Evolutionary conservation across 192 early-diverging fungal species (phyloP).

Genomic region (Chytriomyces confervae): DNA sequence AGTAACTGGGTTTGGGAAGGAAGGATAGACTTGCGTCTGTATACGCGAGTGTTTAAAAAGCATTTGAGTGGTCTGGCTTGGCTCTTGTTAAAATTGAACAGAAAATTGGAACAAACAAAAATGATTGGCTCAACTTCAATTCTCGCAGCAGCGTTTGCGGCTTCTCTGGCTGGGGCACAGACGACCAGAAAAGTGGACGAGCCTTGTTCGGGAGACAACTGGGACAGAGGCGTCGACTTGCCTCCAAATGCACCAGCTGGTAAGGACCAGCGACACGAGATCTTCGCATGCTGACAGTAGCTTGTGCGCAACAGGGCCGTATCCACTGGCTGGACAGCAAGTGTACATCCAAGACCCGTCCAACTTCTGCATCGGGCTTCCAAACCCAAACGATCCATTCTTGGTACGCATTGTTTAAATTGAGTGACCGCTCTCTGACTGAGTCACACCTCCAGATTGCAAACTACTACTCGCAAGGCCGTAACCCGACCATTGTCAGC

Average conservation of each 20-base stretch:
- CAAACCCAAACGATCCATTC: constrained; percentile 31
- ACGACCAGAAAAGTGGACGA: no score
- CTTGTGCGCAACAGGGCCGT: neutral
- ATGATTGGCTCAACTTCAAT: no score
- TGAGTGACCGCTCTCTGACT: neutral
- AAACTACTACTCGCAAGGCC: constrained; percentile 30
- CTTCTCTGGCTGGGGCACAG: no score
- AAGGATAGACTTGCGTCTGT: no score
- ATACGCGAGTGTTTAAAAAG: no score
- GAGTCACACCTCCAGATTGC: neutral
- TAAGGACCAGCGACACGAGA: neutral
- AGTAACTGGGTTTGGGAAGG: neutral
- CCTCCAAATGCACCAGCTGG: neutral
- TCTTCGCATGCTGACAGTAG: neutral
- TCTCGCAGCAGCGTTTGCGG: no score
- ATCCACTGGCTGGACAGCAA: constrained; percentile 22
- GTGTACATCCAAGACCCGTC: constrained; percentile 8
- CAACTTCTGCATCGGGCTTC: constrained; percentile 43
- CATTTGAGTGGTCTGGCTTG: no score
- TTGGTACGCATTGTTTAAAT: neutral
- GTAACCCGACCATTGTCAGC: constrained; percentile 41
- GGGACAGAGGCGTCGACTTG: neutral
- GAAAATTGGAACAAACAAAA: no score
- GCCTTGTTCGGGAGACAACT: neutral
- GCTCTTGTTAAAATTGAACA: no score